Conservation (phyloP, 2,329 filamentous ascomycete genomes). For the Trichoderma citrinoviride region DNA sequence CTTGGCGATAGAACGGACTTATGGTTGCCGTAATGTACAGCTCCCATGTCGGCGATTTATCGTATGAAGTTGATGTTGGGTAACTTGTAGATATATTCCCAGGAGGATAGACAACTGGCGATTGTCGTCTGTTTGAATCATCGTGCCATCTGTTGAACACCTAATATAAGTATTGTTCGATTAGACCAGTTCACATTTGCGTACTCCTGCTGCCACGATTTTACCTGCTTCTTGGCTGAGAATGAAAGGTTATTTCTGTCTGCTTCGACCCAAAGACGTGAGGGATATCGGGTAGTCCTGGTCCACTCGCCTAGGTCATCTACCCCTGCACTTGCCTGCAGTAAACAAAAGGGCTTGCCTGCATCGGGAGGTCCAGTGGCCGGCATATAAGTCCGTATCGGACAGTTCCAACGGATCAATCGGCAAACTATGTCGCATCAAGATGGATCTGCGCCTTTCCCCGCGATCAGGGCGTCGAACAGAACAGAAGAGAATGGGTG, state of each 20-base stretch:
- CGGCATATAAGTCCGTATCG: background rate
- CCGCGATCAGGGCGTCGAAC: background rate
- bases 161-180: no score
- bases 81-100: background rate
- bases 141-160: background rate
- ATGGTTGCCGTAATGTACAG: background rate
- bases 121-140: background rate
- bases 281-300: background rate
- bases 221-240: background rate
- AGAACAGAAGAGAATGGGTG: background rate
- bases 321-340: background rate
- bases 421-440: background rate
- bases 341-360: background rate
- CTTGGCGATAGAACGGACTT: background rate
- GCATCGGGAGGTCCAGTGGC: background rate
- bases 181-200: no score
- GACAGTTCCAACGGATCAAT: conserved; percentile 3
- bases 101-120: background rate
- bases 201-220: no score
- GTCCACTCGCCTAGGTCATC: background rate
- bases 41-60: background rate
- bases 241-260: background rate
- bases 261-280: background rate
- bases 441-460: background rate
- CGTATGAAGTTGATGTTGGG: background rate